Evolutionary conservation across 2,329 filamentous ascomycete species (phyloP), one percentile per base, ranked within the genome.

Genomic region (Moelleriella libera): DNA sequence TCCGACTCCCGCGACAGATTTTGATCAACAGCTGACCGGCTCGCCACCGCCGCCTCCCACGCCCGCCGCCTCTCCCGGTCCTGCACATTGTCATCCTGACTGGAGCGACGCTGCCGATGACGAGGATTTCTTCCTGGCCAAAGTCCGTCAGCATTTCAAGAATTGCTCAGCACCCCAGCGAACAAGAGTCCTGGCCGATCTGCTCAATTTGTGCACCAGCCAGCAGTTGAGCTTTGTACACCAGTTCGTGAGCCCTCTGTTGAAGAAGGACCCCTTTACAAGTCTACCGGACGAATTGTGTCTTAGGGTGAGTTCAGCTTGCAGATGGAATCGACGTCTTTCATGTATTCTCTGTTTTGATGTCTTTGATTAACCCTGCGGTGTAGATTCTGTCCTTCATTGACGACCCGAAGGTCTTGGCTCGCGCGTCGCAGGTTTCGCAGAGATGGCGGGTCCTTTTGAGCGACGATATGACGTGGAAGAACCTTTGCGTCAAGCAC

Each of bases 391-490:
- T 98, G 45, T 94, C 90, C 42, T 98, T 94, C 62, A 90, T 98
- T 59, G 92, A 98, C 59, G 92, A 98, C 60, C 89, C 92, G 1
- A 92, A 89, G 62, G 94, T 94, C 3, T 74, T 98, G 44, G 90
- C 89, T 40, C 78, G 92, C 61, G 86, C 92, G 46, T 95, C 90
- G 5, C 90, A 97, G 63, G 92, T 98, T n/a, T 98, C 92, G 47
- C 82, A 82, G 53, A 78, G 89, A 62, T 98, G 92, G 92, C 79
- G 87, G 52, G 89, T 96, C 64, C 74, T 98, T 6, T 74, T 98
- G 45, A 90, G 85, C 60, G 92, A 98, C 63, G 92, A 98, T 63
- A 89, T 96, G 67, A 94, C 92, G 1, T 98, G 92, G 92, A 96
- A 95, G 69, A 88, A 92, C 51, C 75, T 98, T 21, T 97, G 90